Base-by-base conservation (phyloP, 352 stramenopile genomes). In the Pythium brassicae region DNA sequence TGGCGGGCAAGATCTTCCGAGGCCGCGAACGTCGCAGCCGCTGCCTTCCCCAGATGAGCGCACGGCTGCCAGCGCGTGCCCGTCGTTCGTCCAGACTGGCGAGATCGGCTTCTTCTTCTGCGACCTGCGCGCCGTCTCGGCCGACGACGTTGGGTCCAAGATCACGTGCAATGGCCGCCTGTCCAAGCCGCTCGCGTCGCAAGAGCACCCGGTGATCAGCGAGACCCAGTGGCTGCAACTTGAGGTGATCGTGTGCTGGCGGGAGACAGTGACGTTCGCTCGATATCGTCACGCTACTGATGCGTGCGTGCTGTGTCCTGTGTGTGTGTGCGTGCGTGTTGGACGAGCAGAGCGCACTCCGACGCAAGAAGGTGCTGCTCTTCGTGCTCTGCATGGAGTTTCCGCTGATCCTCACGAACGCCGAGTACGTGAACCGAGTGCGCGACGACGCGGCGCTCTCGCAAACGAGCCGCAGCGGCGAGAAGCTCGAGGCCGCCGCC, bases 91-190 rank as follows among this genome's bases (percentile, higher is more conserved):
- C 37, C 71, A 83, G 32, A 53, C 66, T 17, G 71, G 66, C 9
- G 69, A 78, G 19, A 68, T 89, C 20, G 74, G 72, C 8, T 57
- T 91, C 8, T 93, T 93, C 57, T 62, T 89, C 32, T 83, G 72
- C 49, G 80, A 92, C 62, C 74, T 84, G 61, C 63, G 76, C 27
- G 63, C 39, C 37, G 67, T 66, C 0, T 34, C 46, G 48, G 53
- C 2, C 9, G 55, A 69, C 35, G 72, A 87, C 11, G 20, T 68
- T 27, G 64, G 86, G 12, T 32, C 32, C n/a, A 39, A 68, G 1
- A 83, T 93, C 29, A 86, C 83, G 11, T 93, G 83, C 57, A 89
- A 87, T 48, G 66, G 72, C 27, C 72, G 83, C 7, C 62, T 93
- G 14, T 5, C 70, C 15, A 75, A 53, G 19, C 71, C 80, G 0